phyloP scores from a whole-genome alignment of 2,329 filamentous ascomycete species.

The Sclerotiophoma versabilis region DNA sequence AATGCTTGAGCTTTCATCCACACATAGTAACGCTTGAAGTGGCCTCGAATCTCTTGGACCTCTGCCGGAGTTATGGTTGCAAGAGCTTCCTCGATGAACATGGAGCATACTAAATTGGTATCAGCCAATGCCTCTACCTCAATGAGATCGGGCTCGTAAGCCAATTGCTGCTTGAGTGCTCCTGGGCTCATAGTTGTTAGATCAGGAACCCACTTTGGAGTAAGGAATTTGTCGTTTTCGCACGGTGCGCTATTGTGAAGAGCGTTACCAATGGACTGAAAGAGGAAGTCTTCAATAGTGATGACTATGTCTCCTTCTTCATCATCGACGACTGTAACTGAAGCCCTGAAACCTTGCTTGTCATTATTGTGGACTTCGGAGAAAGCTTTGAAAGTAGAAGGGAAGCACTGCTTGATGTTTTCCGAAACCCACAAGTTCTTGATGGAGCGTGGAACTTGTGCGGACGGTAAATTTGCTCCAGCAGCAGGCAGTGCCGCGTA shows the following conservation, averaged over 20 bases:
- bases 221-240: conserved; percentile 12
- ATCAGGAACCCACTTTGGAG: conserved; percentile 8
- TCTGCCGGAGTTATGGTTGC: background rate
- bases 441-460: conserved; percentile 20
- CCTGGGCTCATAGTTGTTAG: background rate
- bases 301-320: background rate
- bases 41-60: background rate
- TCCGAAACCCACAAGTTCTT: conserved; percentile 13
- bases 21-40: conserved; percentile 6
- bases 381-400: background rate
- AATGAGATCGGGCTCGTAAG: background rate
- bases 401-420: background rate
- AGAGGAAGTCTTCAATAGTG: conserved; percentile 8
- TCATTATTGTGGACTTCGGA: conserved; percentile 16
- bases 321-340: conserved; percentile 3
- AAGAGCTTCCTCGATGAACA: conserved; percentile 3
- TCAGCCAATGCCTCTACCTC: conserved; percentile 1
- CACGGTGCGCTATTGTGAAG: background rate
- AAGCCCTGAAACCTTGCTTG: conserved; percentile 20
- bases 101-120: conserved; percentile 1
- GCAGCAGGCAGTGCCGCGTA: conserved; percentile 10
- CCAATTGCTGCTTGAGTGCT: background rate
- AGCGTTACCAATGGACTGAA: conserved; percentile 10
- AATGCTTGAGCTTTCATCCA: conserved; percentile 8
- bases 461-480: conserved; percentile 2